Conservation (phyloP, 2,329 filamentous ascomycete species). For the Phialemonium atrogriseum region DNA sequence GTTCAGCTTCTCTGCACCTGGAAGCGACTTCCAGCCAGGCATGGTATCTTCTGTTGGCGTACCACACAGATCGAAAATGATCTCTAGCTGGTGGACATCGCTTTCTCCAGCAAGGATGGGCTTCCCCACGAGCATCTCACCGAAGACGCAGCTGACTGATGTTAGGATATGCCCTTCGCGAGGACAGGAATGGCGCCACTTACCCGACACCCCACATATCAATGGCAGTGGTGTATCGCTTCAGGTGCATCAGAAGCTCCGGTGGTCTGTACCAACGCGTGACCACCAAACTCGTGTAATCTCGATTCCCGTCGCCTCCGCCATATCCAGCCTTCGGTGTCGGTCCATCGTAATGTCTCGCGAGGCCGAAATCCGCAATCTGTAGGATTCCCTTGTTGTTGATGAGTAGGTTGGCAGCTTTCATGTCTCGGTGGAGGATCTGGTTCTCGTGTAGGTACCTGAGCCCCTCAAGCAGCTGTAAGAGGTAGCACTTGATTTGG, state of each 20-base stretch:
- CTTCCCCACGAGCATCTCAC: slow-evolving; percentile 91
- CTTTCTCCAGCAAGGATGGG: slow-evolving; percentile 88
- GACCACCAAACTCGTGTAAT: slow-evolving; percentile 95
- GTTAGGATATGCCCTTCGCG: slow-evolving; percentile 14
- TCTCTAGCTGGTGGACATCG: slow-evolving; percentile 80
- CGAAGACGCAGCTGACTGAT: slow-evolving; percentile 75
- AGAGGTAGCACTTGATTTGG: slow-evolving; percentile 97
- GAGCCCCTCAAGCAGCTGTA: slow-evolving; percentile 84
- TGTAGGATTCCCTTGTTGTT: slow-evolving; percentile 89
- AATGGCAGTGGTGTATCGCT: slow-evolving; percentile 92
- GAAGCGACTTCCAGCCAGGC: slow-evolving; percentile 81
- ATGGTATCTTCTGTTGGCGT: slow-evolving; percentile 84
- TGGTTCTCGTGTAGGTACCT: slow-evolving; percentile 82
- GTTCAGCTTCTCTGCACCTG: slow-evolving; percentile 69
- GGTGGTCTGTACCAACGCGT: slow-evolving; percentile 96
- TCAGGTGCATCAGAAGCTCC: slow-evolving; percentile 79
- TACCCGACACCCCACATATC: slow-evolving; percentile 98
- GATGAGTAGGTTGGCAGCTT: slow-evolving; percentile 94
- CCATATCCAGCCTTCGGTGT: slow-evolving; percentile 69
- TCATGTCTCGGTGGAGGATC: slow-evolving; percentile 97
- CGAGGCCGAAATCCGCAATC: slow-evolving; percentile 95
- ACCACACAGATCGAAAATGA: slow-evolving; percentile 90
- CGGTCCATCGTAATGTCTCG: slow-evolving; percentile 82
- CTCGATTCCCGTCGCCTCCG: slow-evolving; percentile 75
- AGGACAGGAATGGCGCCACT: slow-evolving; percentile 21